phyloP scores from a whole-genome alignment of 2,329 filamentous ascomycete genomes.

The Colletotrichum zoysiae region DNA sequence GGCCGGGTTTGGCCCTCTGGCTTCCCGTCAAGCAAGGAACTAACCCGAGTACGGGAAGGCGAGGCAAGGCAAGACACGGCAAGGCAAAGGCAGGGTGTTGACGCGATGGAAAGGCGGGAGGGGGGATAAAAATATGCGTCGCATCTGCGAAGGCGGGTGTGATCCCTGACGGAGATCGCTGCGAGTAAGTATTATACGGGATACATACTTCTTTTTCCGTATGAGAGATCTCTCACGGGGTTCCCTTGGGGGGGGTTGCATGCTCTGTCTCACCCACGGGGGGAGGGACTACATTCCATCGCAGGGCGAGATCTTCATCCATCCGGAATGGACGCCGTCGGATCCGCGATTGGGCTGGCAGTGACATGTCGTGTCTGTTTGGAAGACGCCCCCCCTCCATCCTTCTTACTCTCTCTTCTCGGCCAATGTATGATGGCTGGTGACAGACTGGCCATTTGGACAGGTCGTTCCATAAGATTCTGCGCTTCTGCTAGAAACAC shows the following conservation, averaged over 20 bases:
- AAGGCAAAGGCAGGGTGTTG: neutral
- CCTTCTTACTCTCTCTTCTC: neutral
- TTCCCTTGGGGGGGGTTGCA: constrained; percentile 16
- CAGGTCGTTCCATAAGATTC: neutral
- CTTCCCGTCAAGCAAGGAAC: neutral
- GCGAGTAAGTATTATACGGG: neutral
- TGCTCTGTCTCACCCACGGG: constrained; percentile 18
- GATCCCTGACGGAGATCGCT: constrained; percentile 37
- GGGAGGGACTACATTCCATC: neutral
- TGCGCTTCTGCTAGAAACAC: neutral
- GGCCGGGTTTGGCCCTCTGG: constrained; percentile 1
- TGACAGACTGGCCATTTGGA: neutral
- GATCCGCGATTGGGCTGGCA: neutral
- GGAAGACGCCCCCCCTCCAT: neutral
- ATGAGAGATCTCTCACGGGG: neutral
- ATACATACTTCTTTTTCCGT: neutral
- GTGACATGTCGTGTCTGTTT: neutral
- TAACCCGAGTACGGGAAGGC: no score
- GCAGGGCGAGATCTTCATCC: constrained; percentile 31
- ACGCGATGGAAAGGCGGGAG: neutral
- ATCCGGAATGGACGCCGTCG: constrained; percentile 17
- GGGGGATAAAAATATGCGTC: neutral
- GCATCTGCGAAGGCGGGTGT: neutral
- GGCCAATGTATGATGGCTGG: neutral
- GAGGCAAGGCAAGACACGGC: neutral